Evolutionary conservation across 768 basidiomycete genomes (phyloP).

Genomic region (Boletus rubropictus): DNA sequence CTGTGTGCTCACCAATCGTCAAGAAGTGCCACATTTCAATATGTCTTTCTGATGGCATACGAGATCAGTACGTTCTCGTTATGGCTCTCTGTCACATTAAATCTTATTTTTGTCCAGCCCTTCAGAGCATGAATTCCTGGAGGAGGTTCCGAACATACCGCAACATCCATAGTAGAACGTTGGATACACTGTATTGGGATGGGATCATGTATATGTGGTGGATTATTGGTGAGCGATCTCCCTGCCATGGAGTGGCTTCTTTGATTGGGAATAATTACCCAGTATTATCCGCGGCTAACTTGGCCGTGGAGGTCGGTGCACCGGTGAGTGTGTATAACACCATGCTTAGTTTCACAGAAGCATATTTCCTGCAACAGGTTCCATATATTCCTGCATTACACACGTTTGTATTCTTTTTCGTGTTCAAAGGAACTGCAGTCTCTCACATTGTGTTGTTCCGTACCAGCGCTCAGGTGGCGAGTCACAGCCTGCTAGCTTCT

Average conservation of each 20-base stretch:
- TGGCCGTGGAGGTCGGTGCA: constrained; percentile 11
- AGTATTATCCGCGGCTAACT: constrained; percentile 16
- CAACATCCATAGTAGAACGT: constrained; percentile 5
- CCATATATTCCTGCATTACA: constrained; percentile 11
- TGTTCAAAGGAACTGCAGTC: background rate
- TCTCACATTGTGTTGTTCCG: constrained; percentile 6
- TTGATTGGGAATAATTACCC: background rate
- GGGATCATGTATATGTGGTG: constrained; percentile 24
- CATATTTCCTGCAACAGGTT: constrained; percentile 2
- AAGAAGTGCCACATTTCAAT: constrained; percentile 12
- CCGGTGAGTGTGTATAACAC: constrained; percentile 9
- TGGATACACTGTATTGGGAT: constrained; percentile 24
- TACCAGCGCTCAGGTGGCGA: constrained; percentile 22
- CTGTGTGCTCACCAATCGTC: constrained; percentile 7
- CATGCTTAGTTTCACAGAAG: background rate
- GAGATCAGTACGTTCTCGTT: constrained; percentile 16
- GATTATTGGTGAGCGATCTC: constrained; percentile 12
- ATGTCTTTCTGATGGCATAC: constrained; percentile 12
- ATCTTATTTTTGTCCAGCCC: constrained; percentile 9
- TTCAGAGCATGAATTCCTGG: constrained; percentile 22
- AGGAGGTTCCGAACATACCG: constrained; percentile 21
- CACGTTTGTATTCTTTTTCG: constrained; percentile 14
- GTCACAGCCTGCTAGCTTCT: constrained; percentile 22
- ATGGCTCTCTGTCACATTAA: background rate
- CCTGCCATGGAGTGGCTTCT: background rate